Evolutionary conservation across 768 basidiomycete genomes (phyloP).

Genomic region (Phallus indusiatus): DNA sequence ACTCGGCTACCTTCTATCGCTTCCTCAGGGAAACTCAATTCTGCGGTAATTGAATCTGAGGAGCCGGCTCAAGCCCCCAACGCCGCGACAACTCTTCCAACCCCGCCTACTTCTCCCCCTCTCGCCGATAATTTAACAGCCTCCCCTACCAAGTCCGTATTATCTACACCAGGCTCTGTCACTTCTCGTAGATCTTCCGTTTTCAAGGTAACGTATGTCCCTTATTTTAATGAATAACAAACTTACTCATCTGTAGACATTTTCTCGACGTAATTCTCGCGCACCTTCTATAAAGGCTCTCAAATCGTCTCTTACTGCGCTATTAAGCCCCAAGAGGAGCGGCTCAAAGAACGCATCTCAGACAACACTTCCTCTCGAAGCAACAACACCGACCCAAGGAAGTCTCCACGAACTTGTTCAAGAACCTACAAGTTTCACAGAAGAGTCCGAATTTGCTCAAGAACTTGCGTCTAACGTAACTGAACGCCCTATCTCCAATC

Average conservation of each 20-base stretch:
- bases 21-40: not conserved
- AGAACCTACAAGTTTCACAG: not conserved
- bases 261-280: not conserved
- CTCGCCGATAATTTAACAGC: not conserved
- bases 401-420: not conserved
- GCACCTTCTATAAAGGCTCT: not conserved
- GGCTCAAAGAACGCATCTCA: not conserved
- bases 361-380: not conserved
- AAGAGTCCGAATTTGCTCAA: not conserved
- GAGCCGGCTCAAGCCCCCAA: not conserved
- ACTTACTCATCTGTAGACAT: not conserved
- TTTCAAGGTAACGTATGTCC: constrained; percentile 1
- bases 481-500: not conserved
- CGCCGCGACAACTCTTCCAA: not conserved
- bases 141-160: not conserved
- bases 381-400: not conserved
- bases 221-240: not conserved
- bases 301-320: not conserved
- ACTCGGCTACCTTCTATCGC: constrained; percentile 8
- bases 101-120: not conserved
- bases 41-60: not conserved
- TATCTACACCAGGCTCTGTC: not conserved
- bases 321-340: not conserved
- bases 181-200: constrained; percentile 3
- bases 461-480: not conserved